These are phyloP conservation scores for Candida golubevii DNA, from an alignment of 805 yeast genomes.

Conservation along the genomic window DNA sequence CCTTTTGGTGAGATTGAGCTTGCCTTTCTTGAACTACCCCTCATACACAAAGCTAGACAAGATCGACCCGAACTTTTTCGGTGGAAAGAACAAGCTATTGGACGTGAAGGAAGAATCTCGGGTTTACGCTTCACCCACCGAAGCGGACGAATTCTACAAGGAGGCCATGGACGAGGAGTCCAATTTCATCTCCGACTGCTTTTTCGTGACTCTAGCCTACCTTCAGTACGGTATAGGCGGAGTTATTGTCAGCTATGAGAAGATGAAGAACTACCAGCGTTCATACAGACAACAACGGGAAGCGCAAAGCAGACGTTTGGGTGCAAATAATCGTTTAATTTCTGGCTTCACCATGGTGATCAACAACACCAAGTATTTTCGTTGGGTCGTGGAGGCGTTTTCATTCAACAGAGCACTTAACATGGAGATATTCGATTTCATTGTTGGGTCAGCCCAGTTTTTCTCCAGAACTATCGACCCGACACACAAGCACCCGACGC, in stretches of 20 bases:
- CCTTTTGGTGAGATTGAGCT: slow-evolving; percentile 65
- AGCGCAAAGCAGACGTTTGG: slow-evolving; percentile 11
- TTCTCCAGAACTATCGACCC: slow-evolving; percentile 73
- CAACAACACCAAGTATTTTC: slow-evolving; percentile 34
- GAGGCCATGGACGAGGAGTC: slow-evolving; percentile 35
- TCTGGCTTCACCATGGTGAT: slow-evolving; percentile 40
- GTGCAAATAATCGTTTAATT: slow-evolving; percentile 7
- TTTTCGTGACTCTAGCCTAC: slow-evolving; percentile 72
- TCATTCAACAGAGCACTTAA: slow-evolving; percentile 56
- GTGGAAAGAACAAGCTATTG: slow-evolving; percentile 44
- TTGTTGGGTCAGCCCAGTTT: slow-evolving; percentile 71
- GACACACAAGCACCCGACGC: slow-evolving; percentile 54
- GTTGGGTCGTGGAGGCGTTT: slow-evolving; percentile 59
- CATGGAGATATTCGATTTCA: slow-evolving; percentile 67
- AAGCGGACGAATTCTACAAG: slow-evolving; percentile 56
- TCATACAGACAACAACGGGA: slow-evolving; percentile 39
- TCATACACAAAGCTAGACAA: slow-evolving; percentile 65
- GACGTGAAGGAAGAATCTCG: slow-evolving; percentile 80
- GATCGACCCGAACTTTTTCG: slow-evolving; percentile 69
- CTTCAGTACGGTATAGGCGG: slow-evolving; percentile 91
- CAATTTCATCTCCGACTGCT: slow-evolving; percentile 90
- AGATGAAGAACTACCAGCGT: slow-evolving; percentile 46
- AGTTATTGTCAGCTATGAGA: slow-evolving; percentile 49
- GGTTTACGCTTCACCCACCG: slow-evolving; percentile 68
- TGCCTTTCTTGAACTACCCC: slow-evolving; percentile 73